These are phyloP conservation scores for Allium fistulosum DNA, from an alignment of 106 monocot genomes.

Conservation along the genomic window DNA sequence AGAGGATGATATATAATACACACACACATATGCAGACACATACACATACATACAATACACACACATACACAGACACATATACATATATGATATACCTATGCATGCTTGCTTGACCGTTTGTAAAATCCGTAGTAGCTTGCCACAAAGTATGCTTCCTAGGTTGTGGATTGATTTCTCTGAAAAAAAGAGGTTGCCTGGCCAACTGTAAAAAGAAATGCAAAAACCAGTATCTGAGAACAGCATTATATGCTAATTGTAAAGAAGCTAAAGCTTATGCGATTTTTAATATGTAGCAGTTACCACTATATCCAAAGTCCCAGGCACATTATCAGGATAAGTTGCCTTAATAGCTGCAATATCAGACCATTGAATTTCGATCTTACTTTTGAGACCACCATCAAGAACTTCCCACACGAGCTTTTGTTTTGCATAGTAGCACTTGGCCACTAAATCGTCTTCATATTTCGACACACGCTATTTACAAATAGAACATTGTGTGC, in stretches of 20 bases:
- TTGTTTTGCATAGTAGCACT: conserved; percentile 64
- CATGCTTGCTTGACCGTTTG: conserved; percentile 82
- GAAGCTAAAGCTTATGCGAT: not conserved
- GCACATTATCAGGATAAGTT: conserved; percentile 37
- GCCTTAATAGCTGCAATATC: conserved; percentile 62
- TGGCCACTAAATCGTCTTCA: conserved; percentile 67
- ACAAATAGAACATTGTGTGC: not conserved
- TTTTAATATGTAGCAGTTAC: conserved; percentile 16
- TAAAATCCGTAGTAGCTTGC: conserved; percentile 91
- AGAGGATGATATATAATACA: too few species aligned
- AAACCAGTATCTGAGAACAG: not conserved
- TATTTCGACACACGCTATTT: conserved; percentile 50
- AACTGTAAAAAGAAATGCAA: conserved; percentile 33
- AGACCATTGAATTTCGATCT: conserved; percentile 80
- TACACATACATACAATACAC: too few species aligned
- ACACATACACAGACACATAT: too few species aligned
- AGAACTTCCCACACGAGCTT: conserved; percentile 84
- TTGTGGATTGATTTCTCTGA: conserved; percentile 85
- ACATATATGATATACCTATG: conserved; percentile 35
- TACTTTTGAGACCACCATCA: conserved; percentile 63
- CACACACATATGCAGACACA: too few species aligned
- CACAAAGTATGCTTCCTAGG: conserved; percentile 91
- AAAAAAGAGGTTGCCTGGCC: conserved; percentile 81
- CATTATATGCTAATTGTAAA: too few species aligned
- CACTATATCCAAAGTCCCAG: conserved; percentile 56